phyloP scores from a whole-genome alignment of 768 basidiomycete species.

The Russula compacta region DNA sequence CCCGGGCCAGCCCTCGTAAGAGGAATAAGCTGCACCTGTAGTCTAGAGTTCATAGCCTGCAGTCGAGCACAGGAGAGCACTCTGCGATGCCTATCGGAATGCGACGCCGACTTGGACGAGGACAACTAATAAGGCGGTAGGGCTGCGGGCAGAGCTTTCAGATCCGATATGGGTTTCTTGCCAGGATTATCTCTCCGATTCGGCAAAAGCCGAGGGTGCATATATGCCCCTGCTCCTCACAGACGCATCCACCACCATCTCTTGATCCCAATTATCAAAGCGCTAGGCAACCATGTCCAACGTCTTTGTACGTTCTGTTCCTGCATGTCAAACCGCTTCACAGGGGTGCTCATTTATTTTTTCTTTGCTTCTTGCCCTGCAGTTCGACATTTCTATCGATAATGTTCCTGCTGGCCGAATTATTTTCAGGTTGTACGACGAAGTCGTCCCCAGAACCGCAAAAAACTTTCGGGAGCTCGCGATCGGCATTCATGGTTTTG shows the following conservation, averaged over 20 bases:
- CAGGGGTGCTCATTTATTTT: background rate
- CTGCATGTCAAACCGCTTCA: background rate
- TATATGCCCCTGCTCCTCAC: conserved; percentile 17
- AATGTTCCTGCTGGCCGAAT: conserved; percentile 42
- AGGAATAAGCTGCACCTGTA: no score
- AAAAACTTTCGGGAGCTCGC: conserved; percentile 85
- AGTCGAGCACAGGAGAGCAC: no score
- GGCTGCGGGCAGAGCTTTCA: background rate
- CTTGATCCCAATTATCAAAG: conserved; percentile 15
- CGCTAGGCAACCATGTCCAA: conserved; percentile 26
- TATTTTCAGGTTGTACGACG: conserved; percentile 80
- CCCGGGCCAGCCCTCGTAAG: no score
- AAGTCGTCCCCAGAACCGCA: conserved; percentile 64
- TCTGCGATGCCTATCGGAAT: no score
- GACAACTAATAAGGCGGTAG: background rate
- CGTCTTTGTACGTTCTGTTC: conserved; percentile 31
- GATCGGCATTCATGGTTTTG: conserved; percentile 63
- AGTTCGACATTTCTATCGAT: conserved; percentile 63
- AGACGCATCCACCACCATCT: conserved; percentile 5
- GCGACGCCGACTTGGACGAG: background rate
- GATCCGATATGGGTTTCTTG: background rate
- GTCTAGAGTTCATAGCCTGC: no score
- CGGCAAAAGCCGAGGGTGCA: conserved; percentile 12
- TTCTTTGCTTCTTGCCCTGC: background rate
- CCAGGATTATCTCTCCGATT: conserved; percentile 14